Evolutionary conservation across 345 rosid genomes (phyloP), one percentile per base, ranked within the genome.

Genomic region (Mangifera indica): DNA sequence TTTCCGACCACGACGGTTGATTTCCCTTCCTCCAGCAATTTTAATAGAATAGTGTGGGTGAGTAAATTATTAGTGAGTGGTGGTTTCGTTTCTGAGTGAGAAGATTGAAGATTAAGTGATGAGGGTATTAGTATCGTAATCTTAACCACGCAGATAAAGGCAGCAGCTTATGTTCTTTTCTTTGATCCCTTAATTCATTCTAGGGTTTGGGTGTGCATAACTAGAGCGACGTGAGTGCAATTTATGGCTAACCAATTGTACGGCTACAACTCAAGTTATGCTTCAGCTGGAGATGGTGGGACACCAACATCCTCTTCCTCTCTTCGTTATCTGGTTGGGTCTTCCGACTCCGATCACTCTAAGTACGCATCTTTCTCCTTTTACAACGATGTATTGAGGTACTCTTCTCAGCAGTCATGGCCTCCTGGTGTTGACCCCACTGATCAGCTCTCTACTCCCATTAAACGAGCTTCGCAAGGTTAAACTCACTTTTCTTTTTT

Each of bases 301-400:
- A 65, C 56, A 42, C 69, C 55, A 48, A 65, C 37, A 25, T 20
- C 69, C 29, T 53, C 76, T 14, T 12, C 67, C 24, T 64, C 76
- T 18, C 76, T 64, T 72, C 76, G 12, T 44, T 62, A 26, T 32
- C 64, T 10, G 63, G 26, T 66, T 48, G 46, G 32, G 4, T 40
- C 57, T 60, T 71, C 51, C 58, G 70, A 69, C 34, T 63, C 73
- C 44, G 83, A 81, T 58, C 70, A 61, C 59, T 58, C 79, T n/a
- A 60, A 72, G 45, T 76, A 52, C 48, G n/a, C 74, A 2, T 29
- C 52, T 11, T 10, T 67, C 10, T 60, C 46, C 15, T 15, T 48
- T 63, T 56, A 46, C 57, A 40, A 25, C 14, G 73, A 70, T 22
- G 18, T 61, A n/a, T 46, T 70, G 56, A 60, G 78, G 56, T 34